These are phyloP conservation scores for Rhodofomes roseus DNA, from an alignment of 1,284 basidiomycete species.

Conservation along the genomic window DNA sequence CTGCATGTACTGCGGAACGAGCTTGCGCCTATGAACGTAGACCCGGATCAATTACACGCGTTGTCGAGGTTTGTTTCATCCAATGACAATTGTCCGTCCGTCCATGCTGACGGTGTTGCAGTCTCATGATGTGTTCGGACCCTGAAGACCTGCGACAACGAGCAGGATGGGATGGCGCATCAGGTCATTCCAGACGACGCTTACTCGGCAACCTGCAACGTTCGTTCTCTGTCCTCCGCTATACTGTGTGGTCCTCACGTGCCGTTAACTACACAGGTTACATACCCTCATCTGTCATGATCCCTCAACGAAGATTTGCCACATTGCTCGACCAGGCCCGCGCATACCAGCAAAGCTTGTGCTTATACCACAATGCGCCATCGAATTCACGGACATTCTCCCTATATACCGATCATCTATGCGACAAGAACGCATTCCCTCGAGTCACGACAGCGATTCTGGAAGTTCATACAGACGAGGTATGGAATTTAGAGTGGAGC, in stretches of 20 bases:
- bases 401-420: constrained; percentile 83
- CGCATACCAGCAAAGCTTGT: constrained; percentile 72
- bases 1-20: constrained; percentile 85
- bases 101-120: constrained; percentile 25
- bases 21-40: constrained; percentile 75
- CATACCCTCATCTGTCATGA: constrained; percentile 89
- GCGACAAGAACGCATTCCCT: constrained; percentile 82
- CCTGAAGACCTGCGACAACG: constrained; percentile 79
- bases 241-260: constrained; percentile 2
- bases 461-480: constrained; percentile 86
- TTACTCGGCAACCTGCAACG: constrained; percentile 83
- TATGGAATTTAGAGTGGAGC: constrained; percentile 96
- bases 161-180: constrained; percentile 88
- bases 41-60: constrained; percentile 76
- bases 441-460: constrained; percentile 81
- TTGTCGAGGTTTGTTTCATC: constrained; percentile 66
- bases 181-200: constrained; percentile 71
- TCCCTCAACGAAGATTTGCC: constrained; percentile 85
- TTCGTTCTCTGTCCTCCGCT: constrained; percentile 33
- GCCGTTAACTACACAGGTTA: constrained; percentile 48
- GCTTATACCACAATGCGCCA: constrained; percentile 78
- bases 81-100: not conserved
- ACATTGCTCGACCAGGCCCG: constrained; percentile 87
- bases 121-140: constrained; percentile 87
- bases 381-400: constrained; percentile 63